A percentile compares a stretch with the other conserved stretches of the same genome.
Conservation (phyloP, 2,329 filamentous ascomycete species). For the Drechmeria coniospora region DNA sequence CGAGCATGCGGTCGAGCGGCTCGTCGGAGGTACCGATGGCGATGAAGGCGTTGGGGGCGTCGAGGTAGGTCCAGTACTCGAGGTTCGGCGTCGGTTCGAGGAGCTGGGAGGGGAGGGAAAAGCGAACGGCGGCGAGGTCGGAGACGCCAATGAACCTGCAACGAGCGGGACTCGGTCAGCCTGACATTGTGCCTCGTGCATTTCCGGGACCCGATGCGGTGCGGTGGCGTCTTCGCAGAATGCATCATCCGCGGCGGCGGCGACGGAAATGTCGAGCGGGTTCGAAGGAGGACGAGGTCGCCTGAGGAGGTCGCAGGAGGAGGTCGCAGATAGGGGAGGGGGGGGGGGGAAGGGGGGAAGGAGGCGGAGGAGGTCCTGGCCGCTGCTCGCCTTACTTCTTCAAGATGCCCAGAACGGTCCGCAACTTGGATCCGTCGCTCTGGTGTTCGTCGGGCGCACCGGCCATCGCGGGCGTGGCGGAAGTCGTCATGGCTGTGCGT, state of each 20-base stretch:
- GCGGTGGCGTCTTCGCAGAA: no score
- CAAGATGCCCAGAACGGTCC: conserved; percentile 75
- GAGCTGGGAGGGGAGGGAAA: conserved; percentile 88
- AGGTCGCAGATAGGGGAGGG: neutral
- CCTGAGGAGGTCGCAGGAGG: no score
- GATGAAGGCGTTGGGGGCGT: conserved; percentile 80
- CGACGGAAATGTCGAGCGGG: no score
- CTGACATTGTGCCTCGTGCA: conserved; percentile 5
- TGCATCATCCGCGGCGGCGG: no score
- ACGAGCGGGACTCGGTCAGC: conserved; percentile 3
- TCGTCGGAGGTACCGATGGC: conserved; percentile 81
- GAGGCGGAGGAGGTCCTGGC: conserved; percentile 1
- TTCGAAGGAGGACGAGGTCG: no score
- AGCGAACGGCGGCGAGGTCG: conserved; percentile 89
- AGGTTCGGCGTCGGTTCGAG: conserved; percentile 93
- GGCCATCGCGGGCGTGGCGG: conserved; percentile 16
- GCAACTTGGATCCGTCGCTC: conserved; percentile 78
- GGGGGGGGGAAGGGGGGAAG: neutral
- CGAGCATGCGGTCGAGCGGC: conserved; percentile 82
- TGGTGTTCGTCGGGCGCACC: conserved; percentile 28
- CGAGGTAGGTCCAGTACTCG: conserved; percentile 98
- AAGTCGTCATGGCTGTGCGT: conserved; percentile 25
- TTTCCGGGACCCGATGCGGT: no score
- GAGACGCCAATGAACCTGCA: conserved; percentile 87
- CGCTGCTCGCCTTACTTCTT: conserved; percentile 63